Conservation (phyloP, 768 basidiomycete species). For the Rhizopogon salebrosus region DNA sequence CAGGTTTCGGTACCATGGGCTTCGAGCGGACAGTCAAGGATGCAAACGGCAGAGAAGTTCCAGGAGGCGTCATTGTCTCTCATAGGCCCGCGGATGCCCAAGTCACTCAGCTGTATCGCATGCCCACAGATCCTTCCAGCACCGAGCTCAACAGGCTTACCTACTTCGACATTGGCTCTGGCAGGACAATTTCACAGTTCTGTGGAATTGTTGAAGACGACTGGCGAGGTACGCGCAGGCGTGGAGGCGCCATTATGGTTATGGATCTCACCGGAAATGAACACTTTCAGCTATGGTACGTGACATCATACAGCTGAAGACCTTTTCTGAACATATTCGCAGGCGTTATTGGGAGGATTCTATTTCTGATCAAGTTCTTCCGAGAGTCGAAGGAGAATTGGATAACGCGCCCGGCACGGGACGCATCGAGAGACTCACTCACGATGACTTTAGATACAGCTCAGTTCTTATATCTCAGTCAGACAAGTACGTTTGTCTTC, state of each 20-base stretch:
- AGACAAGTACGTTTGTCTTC: slow-evolving; percentile 24
- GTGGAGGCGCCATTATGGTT: slow-evolving; percentile 31
- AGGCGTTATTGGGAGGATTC: slow-evolving; percentile 42
- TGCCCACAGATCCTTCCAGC: slow-evolving; percentile 22
- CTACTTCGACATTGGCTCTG: slow-evolving; percentile 34
- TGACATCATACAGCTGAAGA: neutral
- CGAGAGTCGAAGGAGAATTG: slow-evolving; percentile 32
- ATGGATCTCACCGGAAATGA: slow-evolving; percentile 39
- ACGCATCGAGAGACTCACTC: slow-evolving; percentile 38
- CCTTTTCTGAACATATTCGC: neutral
- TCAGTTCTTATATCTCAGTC: slow-evolving; percentile 27
- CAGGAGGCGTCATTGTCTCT: slow-evolving; percentile 25
- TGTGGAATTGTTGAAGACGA: slow-evolving; percentile 33
- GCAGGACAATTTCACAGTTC: slow-evolving; percentile 30
- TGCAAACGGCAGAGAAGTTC: slow-evolving; percentile 4
- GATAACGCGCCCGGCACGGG: slow-evolving; percentile 34
- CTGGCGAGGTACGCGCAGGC: slow-evolving; percentile 33
- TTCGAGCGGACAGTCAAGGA: slow-evolving; percentile 21
- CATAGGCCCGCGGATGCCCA: slow-evolving; percentile 37
- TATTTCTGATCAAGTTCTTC: slow-evolving; percentile 20
- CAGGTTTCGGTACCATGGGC: slow-evolving; percentile 23
- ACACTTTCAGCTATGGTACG: slow-evolving; percentile 37
- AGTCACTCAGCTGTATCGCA: slow-evolving; percentile 32
- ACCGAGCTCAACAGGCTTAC: slow-evolving; percentile 31
- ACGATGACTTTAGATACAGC: slow-evolving; percentile 31